A percentile compares a stretch with the other conserved stretches of the same genome.
These are phyloP conservation scores for Tylopilus subfusipes DNA, from an alignment of 768 basidiomycete species.

Conservation along the genomic window DNA sequence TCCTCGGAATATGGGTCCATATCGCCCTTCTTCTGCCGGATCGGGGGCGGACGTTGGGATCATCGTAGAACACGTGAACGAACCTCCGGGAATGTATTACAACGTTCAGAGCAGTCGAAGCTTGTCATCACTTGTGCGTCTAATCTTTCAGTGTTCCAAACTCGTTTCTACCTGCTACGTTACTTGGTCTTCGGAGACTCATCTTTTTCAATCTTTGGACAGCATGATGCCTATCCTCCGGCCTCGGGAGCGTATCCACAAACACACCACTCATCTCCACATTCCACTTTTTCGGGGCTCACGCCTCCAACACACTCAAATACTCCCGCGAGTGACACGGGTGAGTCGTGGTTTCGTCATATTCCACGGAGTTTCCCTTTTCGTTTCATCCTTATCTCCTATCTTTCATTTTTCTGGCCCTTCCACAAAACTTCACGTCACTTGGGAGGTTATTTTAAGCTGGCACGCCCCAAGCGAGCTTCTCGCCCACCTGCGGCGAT, in stretches of 20 bases:
- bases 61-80: slow-evolving; percentile 14
- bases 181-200: not conserved
- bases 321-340: slow-evolving; percentile 26
- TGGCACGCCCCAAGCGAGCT: not conserved
- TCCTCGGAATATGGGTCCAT: slow-evolving; percentile 2
- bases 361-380: not conserved
- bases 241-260: slow-evolving; percentile 3
- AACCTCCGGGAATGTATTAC: slow-evolving; percentile 11
- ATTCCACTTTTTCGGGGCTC: slow-evolving; percentile 16
- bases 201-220: not conserved
- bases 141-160: not conserved
- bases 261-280: slow-evolving; percentile 18
- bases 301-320: slow-evolving; percentile 25
- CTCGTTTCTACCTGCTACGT: not conserved
- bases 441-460: not conserved
- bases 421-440: not conserved
- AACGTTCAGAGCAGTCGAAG: slow-evolving; percentile 14
- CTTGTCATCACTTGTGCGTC: slow-evolving; percentile 27
- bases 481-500: not conserved
- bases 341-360: slow-evolving; percentile 18
- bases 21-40: not conserved
- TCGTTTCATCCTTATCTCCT: not conserved
- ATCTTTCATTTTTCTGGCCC: not conserved
- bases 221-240: slow-evolving; percentile 16
- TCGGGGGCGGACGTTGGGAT: slow-evolving; percentile 13